phyloP scores from a whole-genome alignment of 352 stramenopile genomes.

The Globisporangium apiculatum region DNA sequence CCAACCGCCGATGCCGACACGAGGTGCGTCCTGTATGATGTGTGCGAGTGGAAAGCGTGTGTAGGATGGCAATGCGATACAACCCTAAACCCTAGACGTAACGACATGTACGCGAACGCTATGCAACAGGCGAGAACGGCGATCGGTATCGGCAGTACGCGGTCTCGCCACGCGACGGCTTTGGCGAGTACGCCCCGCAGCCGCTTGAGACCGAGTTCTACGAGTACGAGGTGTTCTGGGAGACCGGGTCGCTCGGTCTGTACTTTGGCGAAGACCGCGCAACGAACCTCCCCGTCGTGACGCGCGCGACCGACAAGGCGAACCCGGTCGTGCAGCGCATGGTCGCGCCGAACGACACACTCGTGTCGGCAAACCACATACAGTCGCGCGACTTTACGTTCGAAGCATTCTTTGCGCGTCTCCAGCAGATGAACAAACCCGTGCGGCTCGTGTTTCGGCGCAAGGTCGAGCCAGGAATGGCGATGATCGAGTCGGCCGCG shows the following conservation, averaged over 20 bases:
- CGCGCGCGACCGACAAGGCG: conserved; percentile 52
- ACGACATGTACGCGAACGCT: neutral
- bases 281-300: conserved; percentile 74
- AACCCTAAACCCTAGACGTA: no score
- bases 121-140: neutral
- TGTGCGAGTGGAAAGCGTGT: neutral
- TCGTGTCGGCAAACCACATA: conserved; percentile 73
- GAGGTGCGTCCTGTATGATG: neutral
- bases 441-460: conserved; percentile 66
- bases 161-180: conserved; percentile 26
- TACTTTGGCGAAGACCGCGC: conserved; percentile 76
- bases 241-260: conserved; percentile 69
- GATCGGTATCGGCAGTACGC: conserved; percentile 17
- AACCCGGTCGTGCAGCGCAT: conserved; percentile 64
- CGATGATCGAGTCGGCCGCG: neutral
- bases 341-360: conserved; percentile 69
- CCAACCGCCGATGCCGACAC: neutral
- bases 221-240: conserved; percentile 77
- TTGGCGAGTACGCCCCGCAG: conserved; percentile 5
- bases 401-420: conserved; percentile 68
- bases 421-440: conserved; percentile 84
- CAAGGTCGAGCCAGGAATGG: conserved; percentile 6
- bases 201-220: conserved; percentile 19
- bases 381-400: conserved; percentile 68
- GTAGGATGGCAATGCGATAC: no score